phyloP scores from a whole-genome alignment of 352 stramenopile genomes.

The Phytophthora multivora region DNA sequence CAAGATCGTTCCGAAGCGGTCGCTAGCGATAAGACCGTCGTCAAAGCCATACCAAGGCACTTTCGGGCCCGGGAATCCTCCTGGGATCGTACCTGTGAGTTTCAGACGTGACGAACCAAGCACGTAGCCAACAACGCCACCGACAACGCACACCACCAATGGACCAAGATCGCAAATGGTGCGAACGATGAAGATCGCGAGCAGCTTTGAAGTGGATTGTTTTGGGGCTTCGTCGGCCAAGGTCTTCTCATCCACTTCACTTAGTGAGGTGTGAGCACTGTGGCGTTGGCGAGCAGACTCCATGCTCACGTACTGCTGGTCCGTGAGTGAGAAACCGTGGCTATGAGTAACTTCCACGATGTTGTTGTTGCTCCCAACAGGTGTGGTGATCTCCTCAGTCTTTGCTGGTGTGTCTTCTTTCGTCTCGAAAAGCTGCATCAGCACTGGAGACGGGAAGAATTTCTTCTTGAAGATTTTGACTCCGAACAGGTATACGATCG shows the following conservation, averaged over 20 bases:
- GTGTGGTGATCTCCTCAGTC: conserved; percentile 15
- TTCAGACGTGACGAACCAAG: conserved; percentile 64
- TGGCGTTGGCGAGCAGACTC: conserved; percentile 25
- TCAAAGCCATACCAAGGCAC: conserved; percentile 61
- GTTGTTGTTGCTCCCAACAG: conserved; percentile 11
- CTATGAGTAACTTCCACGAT: conserved; percentile 21
- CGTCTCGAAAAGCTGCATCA: conserved; percentile 40
- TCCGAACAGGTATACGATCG: conserved; percentile 55
- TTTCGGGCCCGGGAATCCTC: conserved; percentile 59
- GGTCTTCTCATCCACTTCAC: conserved; percentile 16
- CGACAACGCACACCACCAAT: conserved; percentile 72
- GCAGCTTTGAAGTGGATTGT: conserved; percentile 10
- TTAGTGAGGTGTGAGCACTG: conserved; percentile 2
- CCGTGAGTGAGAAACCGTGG: conserved; percentile 48
- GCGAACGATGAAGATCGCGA: conserved; percentile 42
- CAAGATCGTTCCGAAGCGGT: conserved; percentile 55
- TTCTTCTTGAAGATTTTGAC: conserved; percentile 50
- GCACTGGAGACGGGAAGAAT: conserved; percentile 38
- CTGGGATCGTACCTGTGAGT: conserved; percentile 70
- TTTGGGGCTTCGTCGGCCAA: background rate
- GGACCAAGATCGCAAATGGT: conserved; percentile 68
- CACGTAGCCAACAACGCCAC: conserved; percentile 53
- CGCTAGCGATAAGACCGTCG: conserved; percentile 43
- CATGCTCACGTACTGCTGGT: conserved; percentile 55
- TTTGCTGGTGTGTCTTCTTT: conserved; percentile 8